These are phyloP conservation scores for Periconia sp. DNA, from an alignment of 2,329 filamentous ascomycete genomes.

Conservation along the genomic window DNA sequence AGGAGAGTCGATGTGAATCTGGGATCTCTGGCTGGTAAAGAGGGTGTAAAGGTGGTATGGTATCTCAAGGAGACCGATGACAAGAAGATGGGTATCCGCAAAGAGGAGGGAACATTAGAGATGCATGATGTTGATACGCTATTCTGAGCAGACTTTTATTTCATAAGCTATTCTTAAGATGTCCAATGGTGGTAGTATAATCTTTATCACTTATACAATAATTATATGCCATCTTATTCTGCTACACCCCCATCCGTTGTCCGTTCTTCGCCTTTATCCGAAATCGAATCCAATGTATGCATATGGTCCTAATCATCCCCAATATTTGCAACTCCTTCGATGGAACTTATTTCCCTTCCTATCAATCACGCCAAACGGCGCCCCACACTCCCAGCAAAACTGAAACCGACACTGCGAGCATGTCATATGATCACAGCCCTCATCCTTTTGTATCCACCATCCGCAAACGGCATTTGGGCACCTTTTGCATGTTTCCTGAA, in stretches of 20 bases:
- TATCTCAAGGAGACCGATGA: slow-evolving; percentile 15
- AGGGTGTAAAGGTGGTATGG: slow-evolving; percentile 16
- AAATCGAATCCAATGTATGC: no score
- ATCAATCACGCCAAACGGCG: not conserved
- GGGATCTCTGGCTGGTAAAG: slow-evolving; percentile 18
- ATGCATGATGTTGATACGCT: no score
- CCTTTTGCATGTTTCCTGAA: slow-evolving; percentile 36
- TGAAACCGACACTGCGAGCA: slow-evolving; percentile 37
- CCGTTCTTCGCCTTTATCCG: no score
- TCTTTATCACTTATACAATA: no score
- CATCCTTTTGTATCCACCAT: slow-evolving; percentile 45
- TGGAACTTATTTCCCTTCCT: not conserved
- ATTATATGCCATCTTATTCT: no score
- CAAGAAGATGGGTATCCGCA: no score
- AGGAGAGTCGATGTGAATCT: slow-evolving; percentile 19
- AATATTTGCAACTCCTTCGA: not conserved
- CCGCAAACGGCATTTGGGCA: slow-evolving; percentile 43
- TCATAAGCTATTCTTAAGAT: no score
- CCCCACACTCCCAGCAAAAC: slow-evolving; percentile 45
- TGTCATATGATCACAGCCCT: slow-evolving; percentile 47
- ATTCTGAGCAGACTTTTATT: no score
- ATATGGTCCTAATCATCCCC: not conserved
- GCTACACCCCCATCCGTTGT: no score
- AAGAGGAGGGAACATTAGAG: no score
- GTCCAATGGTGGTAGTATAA: no score